These are phyloP conservation scores for Sphagnum magellanicum DNA, from an alignment of 228 moss, liverwort and hornwort genomes.

Conservation along the genomic window DNA sequence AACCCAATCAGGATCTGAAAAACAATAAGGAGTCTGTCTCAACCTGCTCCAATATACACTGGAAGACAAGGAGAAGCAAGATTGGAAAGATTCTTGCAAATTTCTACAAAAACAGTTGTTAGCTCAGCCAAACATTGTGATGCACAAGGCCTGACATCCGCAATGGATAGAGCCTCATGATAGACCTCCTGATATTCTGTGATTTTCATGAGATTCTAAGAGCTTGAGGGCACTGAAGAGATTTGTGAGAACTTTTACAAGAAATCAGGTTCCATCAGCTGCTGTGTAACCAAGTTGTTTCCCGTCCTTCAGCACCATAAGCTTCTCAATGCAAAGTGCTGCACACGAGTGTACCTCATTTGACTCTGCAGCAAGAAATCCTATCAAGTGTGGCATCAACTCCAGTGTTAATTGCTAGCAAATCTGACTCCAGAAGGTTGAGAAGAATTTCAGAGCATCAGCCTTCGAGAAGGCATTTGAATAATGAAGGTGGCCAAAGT, in stretches of 20 bases:
- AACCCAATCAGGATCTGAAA: slow-evolving; percentile 88
- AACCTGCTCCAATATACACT: slow-evolving; percentile 63
- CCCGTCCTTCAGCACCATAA: slow-evolving; percentile 75
- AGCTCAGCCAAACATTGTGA: slow-evolving; percentile 70
- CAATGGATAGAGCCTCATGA: slow-evolving; percentile 90
- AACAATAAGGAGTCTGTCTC: slow-evolving; percentile 83
- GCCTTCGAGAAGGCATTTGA: slow-evolving; percentile 72
- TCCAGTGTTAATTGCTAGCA: slow-evolving; percentile 66
- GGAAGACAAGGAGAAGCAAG: slow-evolving; percentile 75
- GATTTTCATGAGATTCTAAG: slow-evolving; percentile 89
- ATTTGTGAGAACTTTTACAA: slow-evolving; percentile 69
- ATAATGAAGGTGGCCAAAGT: slow-evolving; percentile 50
- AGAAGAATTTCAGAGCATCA: slow-evolving; percentile 87
- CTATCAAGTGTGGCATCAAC: slow-evolving; percentile 64
- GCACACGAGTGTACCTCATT: slow-evolving; percentile 99
- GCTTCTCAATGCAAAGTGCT: slow-evolving; percentile 80
- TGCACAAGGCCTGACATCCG: slow-evolving; percentile 63
- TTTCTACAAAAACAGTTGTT: slow-evolving; percentile 59
- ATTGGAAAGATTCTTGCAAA: slow-evolving; percentile 92
- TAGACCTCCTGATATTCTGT: slow-evolving; percentile 88
- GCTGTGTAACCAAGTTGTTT: slow-evolving; percentile 56
- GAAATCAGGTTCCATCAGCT: slow-evolving; percentile 46
- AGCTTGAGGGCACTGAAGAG: slow-evolving; percentile 84
- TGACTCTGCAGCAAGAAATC: slow-evolving; percentile 81
- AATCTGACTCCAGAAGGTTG: slow-evolving; percentile 78